phyloP scores from a whole-genome alignment of 257 asterid species.

The Handroanthus guayacan region DNA sequence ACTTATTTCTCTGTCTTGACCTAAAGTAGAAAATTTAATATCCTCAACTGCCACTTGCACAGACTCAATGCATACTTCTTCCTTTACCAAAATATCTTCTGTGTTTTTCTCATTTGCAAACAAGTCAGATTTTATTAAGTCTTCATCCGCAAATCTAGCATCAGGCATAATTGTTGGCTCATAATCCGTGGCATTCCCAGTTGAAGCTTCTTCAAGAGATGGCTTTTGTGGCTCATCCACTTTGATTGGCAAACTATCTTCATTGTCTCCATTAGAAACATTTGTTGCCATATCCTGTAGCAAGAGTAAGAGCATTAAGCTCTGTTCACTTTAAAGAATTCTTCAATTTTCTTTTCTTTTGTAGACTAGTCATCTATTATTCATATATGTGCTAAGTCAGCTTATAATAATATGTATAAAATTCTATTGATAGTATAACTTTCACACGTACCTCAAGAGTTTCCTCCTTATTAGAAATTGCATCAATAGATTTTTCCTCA shows the following conservation, averaged over 20 bases:
- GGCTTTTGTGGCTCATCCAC: constrained; percentile 31
- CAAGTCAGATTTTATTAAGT: constrained; percentile 9
- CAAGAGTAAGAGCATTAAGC: constrained; percentile 13
- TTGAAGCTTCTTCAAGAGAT: constrained; percentile 23
- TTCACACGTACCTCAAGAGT: constrained; percentile 27
- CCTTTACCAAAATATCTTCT: constrained; percentile 16
- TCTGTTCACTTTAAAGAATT: constrained; percentile 11
- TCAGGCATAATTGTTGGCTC: constrained; percentile 21
- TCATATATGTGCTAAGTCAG: constrained; percentile 2
- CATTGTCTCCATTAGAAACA: constrained; percentile 23
- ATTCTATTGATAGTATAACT: constrained; percentile 16
- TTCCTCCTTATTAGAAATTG: constrained; percentile 25
- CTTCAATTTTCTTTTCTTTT: not conserved
- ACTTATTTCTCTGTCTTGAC: constrained; percentile 32
- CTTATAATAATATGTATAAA: not conserved
- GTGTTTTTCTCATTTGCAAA: constrained; percentile 16
- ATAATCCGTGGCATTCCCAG: not conserved
- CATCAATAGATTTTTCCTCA: constrained; percentile 32
- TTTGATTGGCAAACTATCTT: constrained; percentile 27
- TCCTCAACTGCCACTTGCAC: constrained; percentile 30
- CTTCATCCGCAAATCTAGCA: constrained; percentile 22
- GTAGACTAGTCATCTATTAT: not conserved
- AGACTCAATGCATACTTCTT: constrained; percentile 36
- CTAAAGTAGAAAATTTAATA: constrained; percentile 23
- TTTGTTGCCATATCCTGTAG: constrained; percentile 31